Conservation (phyloP, 2,329 filamentous ascomycete genomes). For the Verticillium klebahnii region DNA sequence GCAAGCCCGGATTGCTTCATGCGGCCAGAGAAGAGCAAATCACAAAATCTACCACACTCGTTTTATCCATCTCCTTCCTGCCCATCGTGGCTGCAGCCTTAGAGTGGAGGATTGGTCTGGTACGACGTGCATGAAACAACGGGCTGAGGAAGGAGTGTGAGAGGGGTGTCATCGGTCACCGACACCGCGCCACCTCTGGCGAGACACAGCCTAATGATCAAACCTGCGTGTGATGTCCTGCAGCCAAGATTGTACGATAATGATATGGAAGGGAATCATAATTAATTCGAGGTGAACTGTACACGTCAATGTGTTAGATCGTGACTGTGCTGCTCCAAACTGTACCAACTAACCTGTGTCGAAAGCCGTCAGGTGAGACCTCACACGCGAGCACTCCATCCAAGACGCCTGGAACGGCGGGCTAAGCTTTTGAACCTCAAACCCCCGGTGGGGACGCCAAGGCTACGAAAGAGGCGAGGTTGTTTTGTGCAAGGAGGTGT, state of each 20-base stretch:
- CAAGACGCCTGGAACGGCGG: not conserved
- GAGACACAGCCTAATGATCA: not conserved
- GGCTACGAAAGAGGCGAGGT: not conserved
- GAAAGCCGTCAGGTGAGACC: not conserved
- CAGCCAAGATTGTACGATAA: not conserved
- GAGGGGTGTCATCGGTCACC: not conserved
- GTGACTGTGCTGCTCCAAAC: too few relatives aligned
- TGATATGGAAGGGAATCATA: not conserved
- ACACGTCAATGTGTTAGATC: too few relatives aligned
- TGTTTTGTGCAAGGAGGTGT: not conserved
- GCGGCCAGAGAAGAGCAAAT: slow-evolving; percentile 1
- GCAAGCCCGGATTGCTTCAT: not conserved
- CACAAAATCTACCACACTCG: slow-evolving; percentile 11
- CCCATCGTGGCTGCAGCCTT: not conserved
- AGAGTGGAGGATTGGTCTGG: not conserved
- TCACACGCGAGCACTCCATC: not conserved
- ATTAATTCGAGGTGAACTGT: not conserved
- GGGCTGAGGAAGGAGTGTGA: not conserved
- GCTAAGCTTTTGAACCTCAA: not conserved
- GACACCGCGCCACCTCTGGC: not conserved
- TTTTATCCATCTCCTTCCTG: not conserved
- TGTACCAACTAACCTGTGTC: too few relatives aligned
- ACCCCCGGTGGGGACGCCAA: not conserved
- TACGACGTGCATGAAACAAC: not conserved
- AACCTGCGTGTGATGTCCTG: not conserved